These are phyloP conservation scores for Porcisia hertigi DNA, from an alignment of 208 protist species.

Conservation along the genomic window DNA sequence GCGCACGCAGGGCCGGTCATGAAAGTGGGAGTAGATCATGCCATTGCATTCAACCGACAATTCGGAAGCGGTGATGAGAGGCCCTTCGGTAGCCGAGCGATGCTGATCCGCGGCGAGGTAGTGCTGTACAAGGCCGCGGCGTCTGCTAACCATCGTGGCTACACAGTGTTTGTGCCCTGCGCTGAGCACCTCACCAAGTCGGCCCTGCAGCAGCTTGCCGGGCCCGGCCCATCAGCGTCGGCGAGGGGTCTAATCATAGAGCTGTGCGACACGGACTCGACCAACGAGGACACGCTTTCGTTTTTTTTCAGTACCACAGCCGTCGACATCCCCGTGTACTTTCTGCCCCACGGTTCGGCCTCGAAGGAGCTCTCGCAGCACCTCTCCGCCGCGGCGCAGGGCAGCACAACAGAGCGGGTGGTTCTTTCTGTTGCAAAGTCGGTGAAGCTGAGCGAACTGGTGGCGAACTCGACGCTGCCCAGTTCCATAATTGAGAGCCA, in stretches of 20 bases:
- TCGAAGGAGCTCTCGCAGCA: conserved; percentile 23
- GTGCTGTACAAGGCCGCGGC: conserved; percentile 32
- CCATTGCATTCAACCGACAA: conserved; percentile 59
- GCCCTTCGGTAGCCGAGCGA: conserved; percentile 45
- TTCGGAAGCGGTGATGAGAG: conserved; percentile 13
- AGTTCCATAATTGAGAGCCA: conserved; percentile 35
- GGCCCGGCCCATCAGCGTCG: conserved; percentile 20
- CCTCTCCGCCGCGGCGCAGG: conserved; percentile 13
- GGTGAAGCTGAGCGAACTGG: conserved; percentile 19
- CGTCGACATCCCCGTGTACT: conserved; percentile 58
- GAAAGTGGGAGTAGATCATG: conserved; percentile 41
- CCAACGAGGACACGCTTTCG: conserved; percentile 53
- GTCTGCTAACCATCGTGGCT: conserved; percentile 20
- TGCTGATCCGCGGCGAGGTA: conserved; percentile 61
- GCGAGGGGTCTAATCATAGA: conserved; percentile 56
- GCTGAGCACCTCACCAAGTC: conserved; percentile 43
- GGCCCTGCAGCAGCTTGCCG: conserved; percentile 34
- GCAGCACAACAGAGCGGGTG: conserved; percentile 32
- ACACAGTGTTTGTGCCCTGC: conserved; percentile 68
- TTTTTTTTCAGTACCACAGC: conserved; percentile 33
- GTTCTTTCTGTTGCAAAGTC: conserved; percentile 56
- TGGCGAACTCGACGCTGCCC: conserved; percentile 45
- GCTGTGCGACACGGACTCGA: conserved; percentile 44
- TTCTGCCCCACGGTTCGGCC: conserved; percentile 34
- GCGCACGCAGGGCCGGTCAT: conserved; percentile 31